Conservation (phyloP, 176 grass and related monocot species). For the Ananas comosus region DNA sequence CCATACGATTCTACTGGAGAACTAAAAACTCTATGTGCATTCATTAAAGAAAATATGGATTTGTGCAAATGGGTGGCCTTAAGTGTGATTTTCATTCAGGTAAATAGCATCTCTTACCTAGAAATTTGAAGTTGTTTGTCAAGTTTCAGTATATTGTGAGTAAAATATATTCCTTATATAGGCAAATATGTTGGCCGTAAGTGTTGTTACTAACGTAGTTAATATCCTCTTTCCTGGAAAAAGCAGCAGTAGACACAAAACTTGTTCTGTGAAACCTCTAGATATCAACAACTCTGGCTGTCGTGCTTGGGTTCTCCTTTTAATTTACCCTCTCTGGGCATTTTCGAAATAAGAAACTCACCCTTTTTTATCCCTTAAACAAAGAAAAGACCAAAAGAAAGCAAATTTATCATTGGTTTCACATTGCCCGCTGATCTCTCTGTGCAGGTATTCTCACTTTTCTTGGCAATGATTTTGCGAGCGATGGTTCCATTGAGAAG, state of each 20-base stretch:
- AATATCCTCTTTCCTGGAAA: no score
- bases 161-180: not conserved
- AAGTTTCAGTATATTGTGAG: not conserved
- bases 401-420: not conserved
- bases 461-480: slow-evolving; percentile 61
- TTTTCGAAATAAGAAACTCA: no score
- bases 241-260: no score
- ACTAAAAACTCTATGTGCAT: slow-evolving; percentile 48
- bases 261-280: no score
- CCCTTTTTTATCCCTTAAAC: not conserved
- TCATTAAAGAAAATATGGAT: slow-evolving; percentile 58
- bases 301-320: no score
- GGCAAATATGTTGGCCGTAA: not conserved
- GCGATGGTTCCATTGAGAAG: slow-evolving; percentile 30
- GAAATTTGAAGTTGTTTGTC: not conserved
- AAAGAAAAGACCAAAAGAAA: not conserved
- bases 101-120: slow-evolving; percentile 7
- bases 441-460: slow-evolving; percentile 59
- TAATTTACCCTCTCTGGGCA: no score
- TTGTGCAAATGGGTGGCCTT: slow-evolving; percentile 52
- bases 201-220: not conserved
- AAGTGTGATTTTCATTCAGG: slow-evolving; percentile 53
- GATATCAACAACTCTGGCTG: no score
- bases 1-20: slow-evolving; percentile 70
- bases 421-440: not conserved